phyloP scores from a whole-genome alignment of 1,284 basidiomycete species.

The Rhizoctonia solani region DNA sequence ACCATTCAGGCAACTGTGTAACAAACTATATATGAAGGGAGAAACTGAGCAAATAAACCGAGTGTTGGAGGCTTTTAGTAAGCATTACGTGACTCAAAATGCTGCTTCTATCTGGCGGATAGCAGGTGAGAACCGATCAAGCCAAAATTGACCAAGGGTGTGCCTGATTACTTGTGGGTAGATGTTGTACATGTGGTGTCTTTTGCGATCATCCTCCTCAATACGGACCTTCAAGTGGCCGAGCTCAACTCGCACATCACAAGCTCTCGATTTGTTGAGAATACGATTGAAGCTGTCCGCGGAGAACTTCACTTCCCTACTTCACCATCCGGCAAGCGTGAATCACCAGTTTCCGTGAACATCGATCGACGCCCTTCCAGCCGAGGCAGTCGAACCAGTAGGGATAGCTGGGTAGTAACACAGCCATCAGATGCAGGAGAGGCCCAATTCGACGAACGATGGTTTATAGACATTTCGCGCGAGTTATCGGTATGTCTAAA shows the following conservation, averaged over 20 bases:
- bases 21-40: constrained; percentile 32
- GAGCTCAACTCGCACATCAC: constrained; percentile 32
- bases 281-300: constrained; percentile 27
- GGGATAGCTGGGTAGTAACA: constrained; percentile 26
- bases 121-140: not conserved
- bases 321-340: not conserved
- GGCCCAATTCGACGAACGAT: not conserved
- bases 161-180: not conserved
- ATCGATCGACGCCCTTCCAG: not conserved
- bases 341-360: constrained; percentile 7
- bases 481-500: constrained; percentile 16
- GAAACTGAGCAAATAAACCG: constrained; percentile 33
- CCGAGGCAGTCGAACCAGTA: constrained; percentile 5
- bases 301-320: not conserved
- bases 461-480: constrained; percentile 11
- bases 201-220: constrained; percentile 33
- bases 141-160: not conserved
- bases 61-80: constrained; percentile 24
- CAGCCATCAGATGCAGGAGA: constrained; percentile 7
- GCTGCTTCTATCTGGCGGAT: constrained; percentile 7
- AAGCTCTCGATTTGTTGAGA: constrained; percentile 21
- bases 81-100: constrained; percentile 21
- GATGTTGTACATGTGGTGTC: constrained; percentile 32
- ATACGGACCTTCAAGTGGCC: constrained; percentile 32
- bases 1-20: constrained; percentile 20